Base-by-base conservation (phyloP, 176 grass and related monocot genomes). In the Saccharum spontaneum region DNA sequence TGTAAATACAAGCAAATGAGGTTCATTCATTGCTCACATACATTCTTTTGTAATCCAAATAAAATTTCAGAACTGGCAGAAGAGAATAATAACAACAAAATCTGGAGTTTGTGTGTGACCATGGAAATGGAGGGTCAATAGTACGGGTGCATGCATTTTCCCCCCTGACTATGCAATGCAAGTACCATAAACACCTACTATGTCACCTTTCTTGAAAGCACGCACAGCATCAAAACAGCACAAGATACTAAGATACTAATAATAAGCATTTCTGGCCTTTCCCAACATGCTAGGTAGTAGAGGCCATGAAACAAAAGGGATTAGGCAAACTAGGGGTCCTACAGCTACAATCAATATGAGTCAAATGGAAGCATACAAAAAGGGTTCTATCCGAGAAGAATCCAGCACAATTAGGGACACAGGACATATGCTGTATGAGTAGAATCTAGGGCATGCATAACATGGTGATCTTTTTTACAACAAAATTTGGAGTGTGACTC, bases 321-420 rank as follows among this genome's bases (percentile, higher is more conserved):
- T 40, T 69, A 39, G 34, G 66, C 66, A 69, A 39, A 38, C 7
- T 67, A 17, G 14, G 8, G 8, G 14, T 15, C 16, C 65, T 45
- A 50, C 37, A 6, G 5, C 67, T 20, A 22, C 34, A 40, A 20
- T 18, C 18, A n/a, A 13, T 40, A 23, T 2, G 67, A 10, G 2
- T 69, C 17, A 69, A 69, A 69, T 22, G 37, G 61, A n/a, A 69
- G 36, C 67, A n/a, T 69, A n/a, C 65, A 74, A 75, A 18, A 75
- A 7, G 18, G 69, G 10, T 15, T 15, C 7, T 24, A 7, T 43
- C 11, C 2, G 41, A 45, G 13, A 17, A 73, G 12, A 48, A 46
- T 15, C 70, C 41, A 28, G 23, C 12, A 28, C n/a, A 44, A 3
- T 6, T 3, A 40, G 20, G 20, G 12, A n/a, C n/a, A 71, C 18